Conservation (phyloP, 306 rosid species). For the Cicer judaicum region DNA sequence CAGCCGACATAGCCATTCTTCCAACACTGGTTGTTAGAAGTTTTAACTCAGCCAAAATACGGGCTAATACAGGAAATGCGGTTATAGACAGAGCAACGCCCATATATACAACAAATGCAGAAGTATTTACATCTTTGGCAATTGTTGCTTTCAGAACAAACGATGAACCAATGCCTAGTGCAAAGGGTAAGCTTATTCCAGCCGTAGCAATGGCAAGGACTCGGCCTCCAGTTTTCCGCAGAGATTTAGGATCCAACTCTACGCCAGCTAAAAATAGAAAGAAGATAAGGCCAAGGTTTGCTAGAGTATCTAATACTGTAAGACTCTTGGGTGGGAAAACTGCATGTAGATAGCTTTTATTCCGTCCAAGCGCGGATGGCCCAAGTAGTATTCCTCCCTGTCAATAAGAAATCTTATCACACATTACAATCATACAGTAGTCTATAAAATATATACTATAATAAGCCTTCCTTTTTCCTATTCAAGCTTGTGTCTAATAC, state of each 20-base stretch:
- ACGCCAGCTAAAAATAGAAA: constrained; percentile 81
- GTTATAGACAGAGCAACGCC: constrained; percentile 92
- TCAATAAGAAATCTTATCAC: constrained; percentile 15
- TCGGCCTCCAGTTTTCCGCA: constrained; percentile 69
- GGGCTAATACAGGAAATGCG: constrained; percentile 90
- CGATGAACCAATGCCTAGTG: constrained; percentile 80
- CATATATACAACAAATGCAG: constrained; percentile 81
- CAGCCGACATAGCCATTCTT: constrained; percentile 87
- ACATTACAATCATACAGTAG: constrained; percentile 23
- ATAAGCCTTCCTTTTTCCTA: constrained; percentile 9
- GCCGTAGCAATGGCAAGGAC: constrained; percentile 74
- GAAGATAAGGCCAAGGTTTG: constrained; percentile 85
- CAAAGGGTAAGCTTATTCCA: constrained; percentile 83
- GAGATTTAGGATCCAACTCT: constrained; percentile 71
- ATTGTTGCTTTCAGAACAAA: constrained; percentile 63
- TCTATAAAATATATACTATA: neutral
- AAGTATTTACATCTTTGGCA: constrained; percentile 61
- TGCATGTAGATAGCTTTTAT: constrained; percentile 58
- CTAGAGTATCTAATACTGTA: constrained; percentile 82
- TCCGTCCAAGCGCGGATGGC: constrained; percentile 85
- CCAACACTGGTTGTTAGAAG: constrained; percentile 86
- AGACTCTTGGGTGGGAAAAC: constrained; percentile 82
- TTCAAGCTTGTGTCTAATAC: constrained; percentile 10
- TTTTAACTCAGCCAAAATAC: constrained; percentile 86
- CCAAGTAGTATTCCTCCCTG: constrained; percentile 94